Conservation (phyloP, 164 flowering plant species). For the Stephania yunnanensis region DNA sequence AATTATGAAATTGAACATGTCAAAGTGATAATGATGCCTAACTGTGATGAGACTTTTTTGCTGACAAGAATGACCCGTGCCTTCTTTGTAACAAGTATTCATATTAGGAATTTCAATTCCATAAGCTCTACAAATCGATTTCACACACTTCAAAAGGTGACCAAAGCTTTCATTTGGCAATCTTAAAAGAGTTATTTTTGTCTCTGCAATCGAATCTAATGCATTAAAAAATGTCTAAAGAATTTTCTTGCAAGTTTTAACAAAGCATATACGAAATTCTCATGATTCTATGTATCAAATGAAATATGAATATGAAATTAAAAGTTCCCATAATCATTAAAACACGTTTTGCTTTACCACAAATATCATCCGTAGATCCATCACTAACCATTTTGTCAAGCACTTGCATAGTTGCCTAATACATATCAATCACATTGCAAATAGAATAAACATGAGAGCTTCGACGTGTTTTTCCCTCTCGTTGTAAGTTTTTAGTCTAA, state of each 20-base stretch:
- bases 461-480: not conserved
- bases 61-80: not conserved
- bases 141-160: not conserved
- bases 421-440: not conserved
- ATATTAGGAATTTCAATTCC: too few species aligned
- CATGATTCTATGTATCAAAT: not conserved
- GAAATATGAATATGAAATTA: not conserved
- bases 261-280: conserved; percentile 1
- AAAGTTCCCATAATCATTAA: not conserved
- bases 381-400: not conserved
- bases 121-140: not conserved
- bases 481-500: not conserved
- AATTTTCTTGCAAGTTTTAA: not conserved
- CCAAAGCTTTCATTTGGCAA: not conserved
- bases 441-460: not conserved
- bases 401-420: not conserved
- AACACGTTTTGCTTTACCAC: not conserved
- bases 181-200: not conserved
- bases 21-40: not conserved
- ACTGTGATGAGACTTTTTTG: not conserved
- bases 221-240: not conserved
- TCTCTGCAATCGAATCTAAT: not conserved
- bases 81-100: not conserved
- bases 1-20: not conserved
- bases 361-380: not conserved